phyloP scores from a whole-genome alignment of 2,329 filamentous ascomycete genomes.

The Aspergillus ibericus region DNA sequence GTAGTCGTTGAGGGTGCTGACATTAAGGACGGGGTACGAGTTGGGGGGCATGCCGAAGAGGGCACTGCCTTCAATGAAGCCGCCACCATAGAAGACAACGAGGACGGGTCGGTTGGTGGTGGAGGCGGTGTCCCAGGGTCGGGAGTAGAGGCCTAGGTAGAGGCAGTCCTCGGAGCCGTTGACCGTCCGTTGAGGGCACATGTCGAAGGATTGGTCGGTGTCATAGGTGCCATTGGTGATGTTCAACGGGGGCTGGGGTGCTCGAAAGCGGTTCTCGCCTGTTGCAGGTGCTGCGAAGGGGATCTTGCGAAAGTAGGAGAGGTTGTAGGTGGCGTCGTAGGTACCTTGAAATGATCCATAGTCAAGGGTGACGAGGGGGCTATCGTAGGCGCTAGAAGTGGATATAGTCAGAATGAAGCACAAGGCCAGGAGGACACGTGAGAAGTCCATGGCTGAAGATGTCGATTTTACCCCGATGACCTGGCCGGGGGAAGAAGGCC shows the following conservation, averaged over 20 bases:
- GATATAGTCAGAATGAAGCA: conserved; percentile 10
- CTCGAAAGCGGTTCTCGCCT: conserved; percentile 60
- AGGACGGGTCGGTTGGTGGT: conserved; percentile 55
- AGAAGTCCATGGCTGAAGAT: conserved; percentile 13
- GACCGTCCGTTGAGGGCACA: conserved; percentile 60
- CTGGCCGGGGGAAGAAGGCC: background rate
- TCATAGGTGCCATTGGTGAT: conserved; percentile 55
- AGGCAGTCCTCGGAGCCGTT: conserved; percentile 62
- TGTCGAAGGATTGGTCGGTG: conserved; percentile 56
- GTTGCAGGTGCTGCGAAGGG: conserved; percentile 61
- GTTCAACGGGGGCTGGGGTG: conserved; percentile 56
- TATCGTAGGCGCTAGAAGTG: conserved; percentile 19
- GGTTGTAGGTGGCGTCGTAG: conserved; percentile 54
- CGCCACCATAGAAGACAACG: conserved; percentile 62
- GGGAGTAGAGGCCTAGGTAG: conserved; percentile 60
- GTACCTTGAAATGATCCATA: conserved; percentile 57
- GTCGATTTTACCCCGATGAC: background rate
- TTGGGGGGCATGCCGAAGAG: conserved; percentile 57
- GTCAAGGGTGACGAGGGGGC: conserved; percentile 45
- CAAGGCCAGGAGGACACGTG: conserved; percentile 4
- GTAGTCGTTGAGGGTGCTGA: conserved; percentile 52
- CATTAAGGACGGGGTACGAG: conserved; percentile 60
- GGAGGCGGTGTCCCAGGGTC: conserved; percentile 51
- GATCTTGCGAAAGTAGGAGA: conserved; percentile 61
- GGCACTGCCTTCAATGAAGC: conserved; percentile 59